Base-by-base conservation (phyloP, 2,329 filamentous ascomycete species). In the Cladorrhinum sp. region DNA sequence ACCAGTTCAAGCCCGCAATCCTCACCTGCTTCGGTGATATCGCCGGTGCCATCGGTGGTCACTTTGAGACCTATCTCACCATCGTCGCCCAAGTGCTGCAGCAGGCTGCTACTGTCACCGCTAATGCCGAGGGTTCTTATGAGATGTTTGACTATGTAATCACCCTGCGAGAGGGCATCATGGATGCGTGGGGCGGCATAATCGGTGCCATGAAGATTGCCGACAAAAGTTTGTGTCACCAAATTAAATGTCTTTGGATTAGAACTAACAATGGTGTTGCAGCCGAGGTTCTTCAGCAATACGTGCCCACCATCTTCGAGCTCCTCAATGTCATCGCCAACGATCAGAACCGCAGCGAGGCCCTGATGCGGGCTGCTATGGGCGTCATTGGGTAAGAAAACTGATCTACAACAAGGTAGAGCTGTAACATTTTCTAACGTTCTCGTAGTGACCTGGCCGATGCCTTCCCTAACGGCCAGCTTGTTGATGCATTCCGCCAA, bases 131-230 rank as follows among this genome's bases (percentile, higher is more conserved):
- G 67, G 88, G 90, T 62, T 90, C 90, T 55, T 95, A 93, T 69
- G 95, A 99, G 77, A 96, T 98, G 90, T 88, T 93, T 61, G 94
- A 98, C 76, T 99, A 99, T 73, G 89, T 99, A 68, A 86, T 96
- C 66, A 96, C 93, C 20, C 84, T 99, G 54, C 89, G 95, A 58
- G 96, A 99, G 74, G 95, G 94, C 68, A 98, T 99, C 68, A 96
- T 98, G 89, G 95, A 99, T 81, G 95, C 95, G 33, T 99, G 96
- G 93, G 92, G 93, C 70, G 95, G 95, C 67, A 95, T 96, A 67
- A 92, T 99, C 72, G 87, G 94, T 74, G 92, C 95, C 57, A 92
- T 98, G 89, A 96, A 95, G 81, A 78, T 83, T 56, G 91, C 88
- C 71, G 80, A 80, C 71, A 94, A 94, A 81, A 87, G 88, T 90